Base-by-base conservation (phyloP, 805 yeast species). In the Schwanniomyces occidentalis region DNA sequence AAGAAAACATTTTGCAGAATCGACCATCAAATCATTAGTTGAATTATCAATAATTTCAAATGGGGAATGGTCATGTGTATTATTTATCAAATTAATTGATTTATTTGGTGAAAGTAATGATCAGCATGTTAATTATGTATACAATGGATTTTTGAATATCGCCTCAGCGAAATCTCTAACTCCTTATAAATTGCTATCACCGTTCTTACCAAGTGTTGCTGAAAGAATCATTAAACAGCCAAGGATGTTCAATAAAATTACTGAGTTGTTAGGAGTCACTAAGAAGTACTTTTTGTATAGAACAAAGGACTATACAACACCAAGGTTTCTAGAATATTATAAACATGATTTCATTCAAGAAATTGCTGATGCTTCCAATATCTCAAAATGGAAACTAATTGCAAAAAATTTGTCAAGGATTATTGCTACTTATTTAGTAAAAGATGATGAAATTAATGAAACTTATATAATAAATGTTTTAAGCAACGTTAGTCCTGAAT, bases 171-270 rank as follows among this genome's bases (percentile, higher is more conserved):
- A 76, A 45, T 58, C 67, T 1, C 61, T 75, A 22, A 77, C 95
- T 0, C 82, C 95, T 0, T 89, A 91, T 76, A 86, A 84, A 52
- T 59, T 91, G 9, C 63, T 88, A 14, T 78, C 85, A 6, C 95
- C 96, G 0, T 85, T 78, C 41, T 71, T 93, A 48, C 89, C 91
- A 2, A 74, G 81, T 22, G 67, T 89, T 6, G 75, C 90, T 24
- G 74, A 78, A 27, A 73, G 73, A 16, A 69, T 87, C 12, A 80
- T 87, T 3, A 76, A 76, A 42, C 75, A 75, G 35, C 77, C 80
- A 0, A 61, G 69, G 4, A 63, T 85, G 35, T 71, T 87, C 17
- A 66, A 67, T 16, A 72, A 76, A 38, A 66, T 91, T 12, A 76
- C 89, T 5, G 79, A 77, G 17, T 63, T 87, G 8, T 69, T 88